Evolutionary conservation across 2,329 filamentous ascomycete genomes (phyloP).

Genomic region (Beauveria asiatica): DNA sequence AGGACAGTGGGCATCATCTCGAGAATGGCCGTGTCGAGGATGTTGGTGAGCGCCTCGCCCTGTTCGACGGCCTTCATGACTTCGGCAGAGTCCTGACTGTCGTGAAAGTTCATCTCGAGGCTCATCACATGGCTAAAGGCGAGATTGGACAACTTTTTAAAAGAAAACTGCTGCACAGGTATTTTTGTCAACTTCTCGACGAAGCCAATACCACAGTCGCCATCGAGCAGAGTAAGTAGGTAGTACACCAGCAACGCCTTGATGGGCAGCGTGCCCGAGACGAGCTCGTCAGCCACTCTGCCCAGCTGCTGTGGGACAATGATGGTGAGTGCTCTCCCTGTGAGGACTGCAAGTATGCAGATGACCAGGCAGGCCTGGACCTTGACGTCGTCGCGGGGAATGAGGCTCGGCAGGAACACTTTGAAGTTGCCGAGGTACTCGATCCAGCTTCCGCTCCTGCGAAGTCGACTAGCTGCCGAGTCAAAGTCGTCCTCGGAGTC

Average conservation of each 20-base stretch:
- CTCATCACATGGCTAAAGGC: slow-evolving; percentile 60
- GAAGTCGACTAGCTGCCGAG: not conserved
- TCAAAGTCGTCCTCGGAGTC: slow-evolving; percentile 1
- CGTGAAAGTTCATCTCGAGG: slow-evolving; percentile 64
- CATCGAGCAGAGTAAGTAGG: not conserved
- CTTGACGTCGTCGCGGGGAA: slow-evolving; percentile 1
- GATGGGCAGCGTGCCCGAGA: not conserved
- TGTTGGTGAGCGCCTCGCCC: slow-evolving; percentile 48
- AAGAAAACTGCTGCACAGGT: slow-evolving; percentile 30
- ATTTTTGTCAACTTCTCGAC: slow-evolving; percentile 23
- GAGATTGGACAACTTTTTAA: slow-evolving; percentile 20
- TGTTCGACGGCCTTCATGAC: slow-evolving; percentile 58
- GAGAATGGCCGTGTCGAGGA: slow-evolving; percentile 53
- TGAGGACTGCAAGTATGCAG: not conserved
- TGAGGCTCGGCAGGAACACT: not conserved
- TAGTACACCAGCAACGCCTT: not conserved
- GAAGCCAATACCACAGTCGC: slow-evolving; percentile 1
- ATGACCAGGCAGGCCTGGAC: not conserved
- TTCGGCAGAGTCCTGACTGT: slow-evolving; percentile 54
- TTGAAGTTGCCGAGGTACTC: not conserved
- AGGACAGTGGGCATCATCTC: slow-evolving; percentile 52
- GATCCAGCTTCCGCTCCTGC: not conserved
- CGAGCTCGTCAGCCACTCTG: not conserved
- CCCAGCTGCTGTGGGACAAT: not conserved
- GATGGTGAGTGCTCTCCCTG: not conserved